A percentile compares a stretch with the other conserved stretches of the same genome.
These are phyloP conservation scores for Podospora pseudoanserina DNA, from an alignment of 495 filamentous ascomycete species.

Conservation along the genomic window DNA sequence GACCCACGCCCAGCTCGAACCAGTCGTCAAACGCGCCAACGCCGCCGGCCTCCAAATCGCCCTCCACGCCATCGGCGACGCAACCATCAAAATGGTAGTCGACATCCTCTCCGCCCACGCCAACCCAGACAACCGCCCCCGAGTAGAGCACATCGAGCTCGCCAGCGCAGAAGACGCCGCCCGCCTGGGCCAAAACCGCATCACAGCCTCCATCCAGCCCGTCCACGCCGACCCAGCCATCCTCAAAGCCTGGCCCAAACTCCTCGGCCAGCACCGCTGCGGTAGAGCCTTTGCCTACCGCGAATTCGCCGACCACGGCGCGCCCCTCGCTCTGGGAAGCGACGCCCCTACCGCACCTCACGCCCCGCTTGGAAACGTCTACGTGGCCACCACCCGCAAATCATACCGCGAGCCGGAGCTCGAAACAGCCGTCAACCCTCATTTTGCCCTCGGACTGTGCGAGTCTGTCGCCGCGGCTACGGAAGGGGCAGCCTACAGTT, in stretches of 20 bases:
- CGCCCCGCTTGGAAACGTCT: constrained; percentile 53
- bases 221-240: constrained; percentile 63
- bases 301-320: constrained; percentile 54
- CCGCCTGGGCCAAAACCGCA: constrained; percentile 51
- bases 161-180: constrained; percentile 50
- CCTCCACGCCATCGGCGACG: constrained; percentile 64
- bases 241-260: constrained; percentile 54
- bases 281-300: constrained; percentile 58
- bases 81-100: constrained; percentile 53
- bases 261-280: constrained; percentile 52
- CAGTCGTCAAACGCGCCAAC: constrained; percentile 54
- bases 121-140: constrained; percentile 47
- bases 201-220: constrained; percentile 62
- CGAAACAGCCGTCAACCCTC: constrained; percentile 47
- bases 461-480: constrained; percentile 55
- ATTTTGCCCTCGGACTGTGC: constrained; percentile 50
- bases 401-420: constrained; percentile 51
- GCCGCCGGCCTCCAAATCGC: constrained; percentile 57
- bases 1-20: constrained; percentile 48
- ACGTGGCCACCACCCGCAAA: constrained; percentile 56
- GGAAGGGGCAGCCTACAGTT: constrained; percentile 55
- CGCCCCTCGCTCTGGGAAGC: constrained; percentile 54
- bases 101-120: constrained; percentile 49
- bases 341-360: constrained; percentile 62
- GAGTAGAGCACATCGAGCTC: constrained; percentile 62